phyloP scores from a whole-genome alignment of 73 alveolate genomes.

The Paramecium tetraurelia region DNA sequence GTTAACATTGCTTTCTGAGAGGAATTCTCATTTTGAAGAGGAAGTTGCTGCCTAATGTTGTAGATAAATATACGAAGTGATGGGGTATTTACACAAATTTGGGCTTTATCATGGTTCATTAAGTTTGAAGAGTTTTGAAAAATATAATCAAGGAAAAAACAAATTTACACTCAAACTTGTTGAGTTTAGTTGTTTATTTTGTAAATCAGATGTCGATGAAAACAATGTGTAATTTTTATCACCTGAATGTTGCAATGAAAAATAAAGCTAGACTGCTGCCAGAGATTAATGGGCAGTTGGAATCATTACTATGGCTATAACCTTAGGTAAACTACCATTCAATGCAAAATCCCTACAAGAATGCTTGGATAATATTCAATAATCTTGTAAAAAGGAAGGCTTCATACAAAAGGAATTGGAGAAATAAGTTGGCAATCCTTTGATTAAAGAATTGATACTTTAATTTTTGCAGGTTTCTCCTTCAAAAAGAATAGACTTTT shows the following conservation, averaged over 20 bases:
- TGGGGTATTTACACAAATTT: neutral
- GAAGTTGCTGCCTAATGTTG: neutral
- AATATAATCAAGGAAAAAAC: neutral
- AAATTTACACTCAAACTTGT: neutral
- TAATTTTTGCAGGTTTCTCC: neutral
- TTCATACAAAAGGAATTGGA: neutral
- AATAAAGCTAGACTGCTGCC: neutral
- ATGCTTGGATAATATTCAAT: neutral
- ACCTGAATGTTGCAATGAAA: slow-evolving; percentile 14
- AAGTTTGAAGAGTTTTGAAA: neutral
- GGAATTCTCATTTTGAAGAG: neutral
- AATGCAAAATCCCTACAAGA: neutral
- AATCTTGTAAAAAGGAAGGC: neutral
- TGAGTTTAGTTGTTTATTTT: neutral
- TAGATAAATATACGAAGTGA: neutral
- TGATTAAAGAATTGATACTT: neutral
- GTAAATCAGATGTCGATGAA: neutral
- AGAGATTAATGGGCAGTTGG: slow-evolving; percentile 23
- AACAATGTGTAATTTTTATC: neutral
- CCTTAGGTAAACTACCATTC: neutral
- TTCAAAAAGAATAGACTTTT: neutral
- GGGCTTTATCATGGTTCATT: neutral
- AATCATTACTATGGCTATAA: neutral
- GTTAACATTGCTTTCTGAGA: neutral
- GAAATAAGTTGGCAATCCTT: neutral